Percentiles rank a stretch among this genome's conserved stretches.
Conservation (phyloP, 371 early-diverging fungal genomes). For the Nematocida minor region DNA sequence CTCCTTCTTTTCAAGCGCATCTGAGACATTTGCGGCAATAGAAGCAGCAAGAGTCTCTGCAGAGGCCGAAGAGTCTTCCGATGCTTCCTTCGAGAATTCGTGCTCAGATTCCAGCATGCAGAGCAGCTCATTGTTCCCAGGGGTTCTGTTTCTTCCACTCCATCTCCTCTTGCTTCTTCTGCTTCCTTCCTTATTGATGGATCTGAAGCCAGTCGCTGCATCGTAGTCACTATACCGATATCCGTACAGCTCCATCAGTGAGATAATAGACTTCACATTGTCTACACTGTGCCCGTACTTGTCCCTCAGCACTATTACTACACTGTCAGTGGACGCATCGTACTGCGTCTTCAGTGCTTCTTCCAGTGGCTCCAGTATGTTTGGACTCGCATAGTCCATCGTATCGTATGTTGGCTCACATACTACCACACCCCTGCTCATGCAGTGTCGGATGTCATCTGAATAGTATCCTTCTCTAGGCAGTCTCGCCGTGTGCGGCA, state of each 20-base stretch:
- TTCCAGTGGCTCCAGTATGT: not conserved
- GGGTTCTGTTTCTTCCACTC: not conserved
- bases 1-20: too few species aligned
- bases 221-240: not conserved
- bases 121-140: not conserved
- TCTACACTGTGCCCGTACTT: conserved; percentile 10
- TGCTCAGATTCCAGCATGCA: too few species aligned
- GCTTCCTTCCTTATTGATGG: not conserved
- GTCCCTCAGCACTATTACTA: conserved; percentile 37
- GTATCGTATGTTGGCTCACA: conserved; percentile 29
- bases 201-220: not conserved
- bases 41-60: too few species aligned
- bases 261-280: not conserved
- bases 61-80: not conserved
- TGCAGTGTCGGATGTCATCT: conserved; percentile 21
- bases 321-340: not conserved
- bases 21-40: too few species aligned
- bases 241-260: not conserved
- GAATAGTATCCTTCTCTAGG: conserved; percentile 32
- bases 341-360: not conserved
- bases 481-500: conserved; percentile 4
- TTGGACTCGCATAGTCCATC: conserved; percentile 7
- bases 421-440: conserved; percentile 1
- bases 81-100: too few species aligned
- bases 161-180: not conserved